Percentiles rank a stretch among this genome's conserved stretches.
These are phyloP conservation scores for Microbotryum saponariae DNA, from an alignment of 1,284 basidiomycete genomes.

Conservation along the genomic window DNA sequence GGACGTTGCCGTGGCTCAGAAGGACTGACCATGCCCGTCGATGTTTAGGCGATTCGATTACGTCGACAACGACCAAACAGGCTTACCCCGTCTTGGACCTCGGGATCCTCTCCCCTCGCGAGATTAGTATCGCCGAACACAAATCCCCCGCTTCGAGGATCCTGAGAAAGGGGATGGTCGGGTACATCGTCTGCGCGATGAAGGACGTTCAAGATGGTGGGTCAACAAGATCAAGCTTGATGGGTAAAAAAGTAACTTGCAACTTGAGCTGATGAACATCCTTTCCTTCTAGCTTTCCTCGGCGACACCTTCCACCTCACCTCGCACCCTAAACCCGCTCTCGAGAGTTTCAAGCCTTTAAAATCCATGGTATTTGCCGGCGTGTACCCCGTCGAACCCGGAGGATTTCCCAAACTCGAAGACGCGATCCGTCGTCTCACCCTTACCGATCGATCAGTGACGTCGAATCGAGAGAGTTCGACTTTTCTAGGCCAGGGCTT, in stretches of 20 bases:
- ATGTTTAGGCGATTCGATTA: conserved; percentile 71
- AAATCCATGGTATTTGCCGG: conserved; percentile 98
- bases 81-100: conserved; percentile 87
- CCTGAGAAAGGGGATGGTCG: conserved; percentile 31
- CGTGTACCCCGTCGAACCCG: conserved; percentile 84
- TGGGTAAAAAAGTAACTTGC: neutral
- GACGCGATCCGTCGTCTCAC: conserved; percentile 88
- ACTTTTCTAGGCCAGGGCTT: conserved; percentile 91
- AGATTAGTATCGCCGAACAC: conserved; percentile 50
- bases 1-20: too few relatives aligned
- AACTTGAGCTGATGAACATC: neutral
- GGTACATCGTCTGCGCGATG: conserved; percentile 68
- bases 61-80: conserved; percentile 75
- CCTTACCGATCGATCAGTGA: conserved; percentile 81
- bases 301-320: conserved; percentile 85
- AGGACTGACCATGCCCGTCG: neutral
- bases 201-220: conserved; percentile 93
- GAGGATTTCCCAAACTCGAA: conserved; percentile 86
- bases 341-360: conserved; percentile 82
- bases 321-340: conserved; percentile 66
- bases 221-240: conserved; percentile 4
- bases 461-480: conserved; percentile 85
- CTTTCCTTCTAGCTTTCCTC: conserved; percentile 60
- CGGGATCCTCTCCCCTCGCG: conserved; percentile 87
- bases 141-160: conserved; percentile 9